Percentiles rank a stretch among this genome's conserved stretches.
phyloP scores from a whole-genome alignment of 108 stramenopile species.

The Nitzschia inconspicua region DNA sequence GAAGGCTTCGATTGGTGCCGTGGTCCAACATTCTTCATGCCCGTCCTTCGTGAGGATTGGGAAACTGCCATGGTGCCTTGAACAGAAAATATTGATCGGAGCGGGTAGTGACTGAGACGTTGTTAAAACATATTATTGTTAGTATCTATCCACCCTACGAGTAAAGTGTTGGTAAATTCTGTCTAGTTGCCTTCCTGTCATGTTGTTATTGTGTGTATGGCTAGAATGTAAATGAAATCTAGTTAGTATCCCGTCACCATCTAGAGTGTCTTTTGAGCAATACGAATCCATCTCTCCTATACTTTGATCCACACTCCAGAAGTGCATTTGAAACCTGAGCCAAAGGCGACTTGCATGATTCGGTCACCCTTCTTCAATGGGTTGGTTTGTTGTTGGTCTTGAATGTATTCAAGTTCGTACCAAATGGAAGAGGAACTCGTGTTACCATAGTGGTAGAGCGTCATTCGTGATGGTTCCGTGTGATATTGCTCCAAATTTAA shows the following conservation, averaged over 20 bases:
- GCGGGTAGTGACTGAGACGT: too few relatives aligned
- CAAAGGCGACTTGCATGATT: conserved; percentile 96
- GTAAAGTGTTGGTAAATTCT: too few relatives aligned
- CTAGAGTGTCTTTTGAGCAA: too few relatives aligned
- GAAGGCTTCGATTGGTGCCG: conserved; percentile 79
- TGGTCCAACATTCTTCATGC: conserved; percentile 84
- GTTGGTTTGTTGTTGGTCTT: conserved; percentile 85
- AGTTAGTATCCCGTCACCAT: too few relatives aligned
- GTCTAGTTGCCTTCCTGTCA: too few relatives aligned
- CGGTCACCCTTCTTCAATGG: conserved; percentile 88
- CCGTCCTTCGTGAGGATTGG: conserved; percentile 78
- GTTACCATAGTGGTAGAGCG: conserved; percentile 94
- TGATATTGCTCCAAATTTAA: conserved; percentile 89
- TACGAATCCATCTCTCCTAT: too few relatives aligned
- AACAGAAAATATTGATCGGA: too few relatives aligned
- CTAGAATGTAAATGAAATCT: too few relatives aligned
- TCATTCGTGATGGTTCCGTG: conserved; percentile 90
- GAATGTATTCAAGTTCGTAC: conserved; percentile 97
- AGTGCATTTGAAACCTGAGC: conserved; percentile 98
- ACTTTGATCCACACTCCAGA: conserved; percentile 95
- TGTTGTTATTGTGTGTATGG: too few relatives aligned
- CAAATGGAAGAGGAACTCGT: conserved; percentile 96
- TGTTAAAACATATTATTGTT: too few relatives aligned
- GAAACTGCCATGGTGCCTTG: conserved; percentile 20
- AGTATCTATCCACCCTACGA: too few relatives aligned